A percentile compares a stretch with the other conserved stretches of the same genome.
phyloP scores from a whole-genome alignment of 345 rosid species.

The Brassica nigra region DNA sequence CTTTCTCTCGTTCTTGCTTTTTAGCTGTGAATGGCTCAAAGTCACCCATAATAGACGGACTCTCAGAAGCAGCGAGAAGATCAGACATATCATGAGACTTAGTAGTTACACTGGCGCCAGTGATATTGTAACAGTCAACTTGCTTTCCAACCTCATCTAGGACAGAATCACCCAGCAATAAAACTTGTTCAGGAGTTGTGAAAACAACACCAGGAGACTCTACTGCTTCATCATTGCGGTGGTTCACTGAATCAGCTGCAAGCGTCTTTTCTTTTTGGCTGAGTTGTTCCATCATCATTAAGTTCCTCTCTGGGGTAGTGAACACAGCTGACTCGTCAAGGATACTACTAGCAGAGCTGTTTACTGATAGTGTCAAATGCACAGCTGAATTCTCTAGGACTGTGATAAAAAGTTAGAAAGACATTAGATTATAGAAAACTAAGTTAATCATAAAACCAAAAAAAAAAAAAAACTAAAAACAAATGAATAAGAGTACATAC shows the following conservation, averaged over 20 bases:
- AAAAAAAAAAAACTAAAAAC: too few relatives aligned
- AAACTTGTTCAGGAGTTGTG: constrained; percentile 8
- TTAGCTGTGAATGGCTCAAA: neutral
- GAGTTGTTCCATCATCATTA: constrained; percentile 12
- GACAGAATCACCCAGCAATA: neutral
- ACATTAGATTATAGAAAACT: neutral
- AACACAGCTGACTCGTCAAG: neutral
- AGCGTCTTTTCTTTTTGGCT: neutral
- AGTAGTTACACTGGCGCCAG: neutral
- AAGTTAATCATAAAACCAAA: neutral
- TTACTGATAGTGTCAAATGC: too few relatives aligned
- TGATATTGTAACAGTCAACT: neutral
- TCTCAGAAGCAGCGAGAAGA: neutral
- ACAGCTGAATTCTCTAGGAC: neutral
- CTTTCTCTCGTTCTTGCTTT: constrained; percentile 7
- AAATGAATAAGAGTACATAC: neutral
- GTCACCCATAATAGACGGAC: neutral
- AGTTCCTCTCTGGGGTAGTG: constrained; percentile 26
- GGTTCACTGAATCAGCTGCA: neutral
- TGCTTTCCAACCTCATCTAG: constrained; percentile 10
- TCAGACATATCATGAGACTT: neutral
- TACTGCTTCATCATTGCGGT: constrained; percentile 14
- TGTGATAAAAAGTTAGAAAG: neutral
- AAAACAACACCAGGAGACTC: constrained; percentile 7
- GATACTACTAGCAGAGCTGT: too few relatives aligned